These are phyloP conservation scores for Fragaria nilgerrensis DNA, from an alignment of 306 rosid genomes.

Conservation along the genomic window DNA sequence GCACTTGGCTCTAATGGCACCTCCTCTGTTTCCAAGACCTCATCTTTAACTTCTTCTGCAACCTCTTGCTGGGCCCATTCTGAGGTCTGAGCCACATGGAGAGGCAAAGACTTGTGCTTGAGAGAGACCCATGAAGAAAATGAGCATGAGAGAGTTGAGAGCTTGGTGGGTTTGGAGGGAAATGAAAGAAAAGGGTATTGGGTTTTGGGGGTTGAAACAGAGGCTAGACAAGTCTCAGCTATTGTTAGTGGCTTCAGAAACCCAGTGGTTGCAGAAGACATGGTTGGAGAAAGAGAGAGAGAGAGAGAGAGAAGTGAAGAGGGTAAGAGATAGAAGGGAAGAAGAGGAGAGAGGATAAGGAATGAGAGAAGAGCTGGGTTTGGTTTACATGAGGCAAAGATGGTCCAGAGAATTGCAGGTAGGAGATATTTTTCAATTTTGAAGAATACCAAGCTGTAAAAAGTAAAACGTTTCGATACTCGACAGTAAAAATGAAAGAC, in stretches of 20 bases:
- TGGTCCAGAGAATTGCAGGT: constrained; percentile 25
- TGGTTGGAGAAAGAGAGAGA: constrained; percentile 8
- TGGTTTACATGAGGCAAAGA: constrained; percentile 9
- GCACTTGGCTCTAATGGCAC: constrained; percentile 11
- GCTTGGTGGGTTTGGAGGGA: constrained; percentile 29
- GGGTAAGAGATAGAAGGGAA: constrained; percentile 20
- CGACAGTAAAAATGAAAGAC: background rate
- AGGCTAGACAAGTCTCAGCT: constrained; percentile 33
- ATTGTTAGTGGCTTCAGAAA: constrained; percentile 28
- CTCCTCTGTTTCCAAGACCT: constrained; percentile 7
- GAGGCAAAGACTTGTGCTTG: constrained; percentile 22
- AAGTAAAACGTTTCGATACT: background rate
- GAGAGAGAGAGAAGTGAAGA: background rate
- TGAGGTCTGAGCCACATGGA: constrained; percentile 36
- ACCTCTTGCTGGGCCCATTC: constrained; percentile 43
- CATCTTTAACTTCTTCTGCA: constrained; percentile 12
- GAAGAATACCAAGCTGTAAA: background rate
- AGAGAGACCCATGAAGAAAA: constrained; percentile 29
- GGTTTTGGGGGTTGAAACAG: constrained; percentile 25
- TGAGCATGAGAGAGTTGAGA: constrained; percentile 24
- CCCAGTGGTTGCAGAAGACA: constrained; percentile 27
- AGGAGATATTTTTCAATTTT: constrained; percentile 11
- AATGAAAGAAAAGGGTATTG: constrained; percentile 30
- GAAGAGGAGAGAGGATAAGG: constrained; percentile 17
- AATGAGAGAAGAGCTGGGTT: constrained; percentile 11